Conservation (phyloP, 441 rosid genomes). For the Eruca vesicaria region DNA sequence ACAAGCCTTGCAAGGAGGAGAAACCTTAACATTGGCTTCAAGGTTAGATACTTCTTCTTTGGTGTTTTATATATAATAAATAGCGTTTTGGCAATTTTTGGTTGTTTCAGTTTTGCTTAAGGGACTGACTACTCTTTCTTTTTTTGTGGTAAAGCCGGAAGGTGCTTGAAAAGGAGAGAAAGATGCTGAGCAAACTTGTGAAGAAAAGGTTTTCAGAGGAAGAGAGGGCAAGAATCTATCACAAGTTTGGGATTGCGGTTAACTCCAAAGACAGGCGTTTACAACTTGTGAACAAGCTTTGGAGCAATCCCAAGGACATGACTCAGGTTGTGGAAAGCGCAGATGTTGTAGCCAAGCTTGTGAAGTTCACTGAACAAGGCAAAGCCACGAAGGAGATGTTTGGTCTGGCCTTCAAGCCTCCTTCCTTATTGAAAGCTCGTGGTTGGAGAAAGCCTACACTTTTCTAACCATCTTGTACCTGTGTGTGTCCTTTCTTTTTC, state of each 20-base stretch:
- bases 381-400: too few species aligned
- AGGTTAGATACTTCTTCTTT: constrained; percentile 47
- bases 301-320: constrained; percentile 59
- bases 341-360: constrained; percentile 66
- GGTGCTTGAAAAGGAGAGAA: constrained; percentile 60
- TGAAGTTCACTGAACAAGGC: constrained; percentile 33
- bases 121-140: neutral
- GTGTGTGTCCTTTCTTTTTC: too few species aligned
- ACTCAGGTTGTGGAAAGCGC: constrained; percentile 62
- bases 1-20: constrained; percentile 44
- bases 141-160: constrained; percentile 41
- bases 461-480: constrained; percentile 38
- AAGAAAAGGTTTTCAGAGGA: constrained; percentile 58
- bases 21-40: constrained; percentile 47
- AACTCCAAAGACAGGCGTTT: constrained; percentile 66
- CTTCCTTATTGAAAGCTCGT: constrained; percentile 34
- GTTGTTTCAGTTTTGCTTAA: neutral
- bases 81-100: neutral
- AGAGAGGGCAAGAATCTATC: constrained; percentile 54
- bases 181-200: constrained; percentile 70
- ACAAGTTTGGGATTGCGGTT: constrained; percentile 64
- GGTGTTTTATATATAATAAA: neutral
- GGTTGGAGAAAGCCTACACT: constrained; percentile 58
- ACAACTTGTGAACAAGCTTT: constrained; percentile 58
- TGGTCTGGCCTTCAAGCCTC: constrained; percentile 34